Percentiles rank a stretch among this genome's conserved stretches.
Conservation (phyloP, 306 rosid genomes). For the Quercus ilex region DNA sequence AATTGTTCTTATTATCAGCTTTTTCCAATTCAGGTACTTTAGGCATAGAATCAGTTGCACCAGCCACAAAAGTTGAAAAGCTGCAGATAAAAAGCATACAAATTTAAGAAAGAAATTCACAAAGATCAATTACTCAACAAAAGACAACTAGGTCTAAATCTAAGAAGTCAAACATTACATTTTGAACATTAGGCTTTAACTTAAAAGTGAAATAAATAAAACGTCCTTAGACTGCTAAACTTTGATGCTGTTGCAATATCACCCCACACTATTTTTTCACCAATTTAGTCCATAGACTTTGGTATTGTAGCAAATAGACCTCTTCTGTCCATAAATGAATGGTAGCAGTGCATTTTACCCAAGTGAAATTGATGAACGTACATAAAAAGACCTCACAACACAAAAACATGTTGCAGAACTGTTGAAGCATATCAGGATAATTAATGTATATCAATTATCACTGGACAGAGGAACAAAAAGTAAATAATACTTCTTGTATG, state of each 20-base stretch:
- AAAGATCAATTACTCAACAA: background rate
- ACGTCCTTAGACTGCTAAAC: too few relatives aligned
- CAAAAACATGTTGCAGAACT: background rate
- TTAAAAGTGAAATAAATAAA: background rate
- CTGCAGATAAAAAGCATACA: slow-evolving; percentile 40
- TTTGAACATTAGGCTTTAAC: background rate
- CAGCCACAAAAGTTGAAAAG: slow-evolving; percentile 25
- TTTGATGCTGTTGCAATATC: too few relatives aligned
- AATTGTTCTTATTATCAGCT: slow-evolving; percentile 29
- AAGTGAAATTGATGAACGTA: background rate
- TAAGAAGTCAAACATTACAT: background rate
- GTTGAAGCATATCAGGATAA: background rate
- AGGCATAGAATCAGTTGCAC: slow-evolving; percentile 23
- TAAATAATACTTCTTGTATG: background rate
- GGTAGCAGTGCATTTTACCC: too few relatives aligned
- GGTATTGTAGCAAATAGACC: too few relatives aligned
- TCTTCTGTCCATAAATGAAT: too few relatives aligned
- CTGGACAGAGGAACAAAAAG: background rate
- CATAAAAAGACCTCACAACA: background rate
- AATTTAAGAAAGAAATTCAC: background rate
- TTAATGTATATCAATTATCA: background rate
- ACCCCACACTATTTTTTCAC: too few relatives aligned
- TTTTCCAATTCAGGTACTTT: slow-evolving; percentile 34
- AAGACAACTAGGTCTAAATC: background rate
- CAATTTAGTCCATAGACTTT: too few relatives aligned